Evolutionary conservation across 331 rosid species (phyloP).

Genomic region (Arachis monticola): DNA sequence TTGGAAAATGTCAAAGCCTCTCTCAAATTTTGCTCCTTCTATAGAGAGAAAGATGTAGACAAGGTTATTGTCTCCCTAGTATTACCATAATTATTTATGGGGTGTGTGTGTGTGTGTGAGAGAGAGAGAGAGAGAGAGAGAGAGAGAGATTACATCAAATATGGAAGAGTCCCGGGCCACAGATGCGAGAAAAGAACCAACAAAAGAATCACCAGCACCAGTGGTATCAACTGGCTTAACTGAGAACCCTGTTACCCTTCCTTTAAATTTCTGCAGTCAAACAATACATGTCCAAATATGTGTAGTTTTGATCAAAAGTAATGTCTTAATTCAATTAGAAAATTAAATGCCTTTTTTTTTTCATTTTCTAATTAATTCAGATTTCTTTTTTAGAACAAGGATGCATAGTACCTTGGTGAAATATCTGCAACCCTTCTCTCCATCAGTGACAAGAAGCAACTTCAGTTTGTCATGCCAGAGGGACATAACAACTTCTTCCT

Average conservation of each 20-base stretch:
- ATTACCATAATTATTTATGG: no score
- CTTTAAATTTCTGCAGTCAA: conserved; percentile 56
- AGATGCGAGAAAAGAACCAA: conserved; percentile 58
- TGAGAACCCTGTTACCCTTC: conserved; percentile 59
- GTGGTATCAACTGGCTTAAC: conserved; percentile 67
- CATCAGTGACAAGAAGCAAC: conserved; percentile 66
- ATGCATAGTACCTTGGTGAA: conserved; percentile 52
- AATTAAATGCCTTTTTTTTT: background rate
- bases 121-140: background rate
- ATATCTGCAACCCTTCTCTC: conserved; percentile 77
- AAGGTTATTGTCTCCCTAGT: background rate
- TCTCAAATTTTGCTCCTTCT: conserved; percentile 63
- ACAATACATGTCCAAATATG: conserved; percentile 6
- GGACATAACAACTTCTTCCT: conserved; percentile 56
- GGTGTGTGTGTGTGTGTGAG: background rate
- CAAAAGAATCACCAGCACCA: conserved; percentile 82
- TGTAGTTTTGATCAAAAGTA: background rate
- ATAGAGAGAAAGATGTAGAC: conserved; percentile 10
- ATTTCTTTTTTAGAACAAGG: conserved; percentile 11
- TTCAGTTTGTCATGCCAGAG: conserved; percentile 68
- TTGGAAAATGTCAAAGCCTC: conserved; percentile 62
- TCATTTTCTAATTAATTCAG: background rate
- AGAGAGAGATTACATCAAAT: conserved; percentile 48
- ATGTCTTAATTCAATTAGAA: background rate
- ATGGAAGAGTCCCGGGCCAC: conserved; percentile 52